phyloP scores from a whole-genome alignment of 73 alveolate genomes.

The Diophrys sp. region DNA sequence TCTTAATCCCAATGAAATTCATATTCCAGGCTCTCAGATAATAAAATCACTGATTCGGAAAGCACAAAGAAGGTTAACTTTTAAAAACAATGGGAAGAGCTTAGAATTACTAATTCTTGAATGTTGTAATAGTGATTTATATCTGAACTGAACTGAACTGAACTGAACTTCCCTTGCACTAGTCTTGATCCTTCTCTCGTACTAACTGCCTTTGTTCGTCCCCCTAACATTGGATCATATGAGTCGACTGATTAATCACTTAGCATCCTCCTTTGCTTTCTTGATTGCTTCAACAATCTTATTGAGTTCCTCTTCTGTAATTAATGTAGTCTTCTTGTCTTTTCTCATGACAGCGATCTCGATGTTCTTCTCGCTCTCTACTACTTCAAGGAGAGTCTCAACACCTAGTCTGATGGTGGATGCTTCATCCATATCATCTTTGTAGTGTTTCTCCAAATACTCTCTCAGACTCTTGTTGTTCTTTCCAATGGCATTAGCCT shows the following conservation, averaged over 20 bases:
- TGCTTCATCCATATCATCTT: conserved; percentile 67
- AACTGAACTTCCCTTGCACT: not conserved
- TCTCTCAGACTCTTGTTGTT: conserved; percentile 85
- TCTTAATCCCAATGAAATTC: too few species aligned
- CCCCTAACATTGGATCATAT: not conserved
- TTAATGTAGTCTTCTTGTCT: conserved; percentile 39
- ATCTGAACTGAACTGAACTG: too few species aligned
- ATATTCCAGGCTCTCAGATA: too few species aligned
- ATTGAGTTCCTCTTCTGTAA: conserved; percentile 56
- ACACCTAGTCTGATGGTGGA: conserved; percentile 73
- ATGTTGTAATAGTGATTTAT: too few species aligned
- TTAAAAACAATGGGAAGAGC: too few species aligned
- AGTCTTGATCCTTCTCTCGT: not conserved
- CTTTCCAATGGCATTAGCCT: conserved; percentile 91
- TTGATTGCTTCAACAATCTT: conserved; percentile 55
- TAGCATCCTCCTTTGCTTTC: conserved; percentile 60
- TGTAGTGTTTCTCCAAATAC: conserved; percentile 81
- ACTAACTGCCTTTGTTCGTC: not conserved
- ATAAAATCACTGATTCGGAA: too few species aligned
- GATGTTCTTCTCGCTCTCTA: conserved; percentile 89
- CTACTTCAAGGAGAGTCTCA: conserved; percentile 86
- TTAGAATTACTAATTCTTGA: too few species aligned
- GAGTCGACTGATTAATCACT: too few species aligned
- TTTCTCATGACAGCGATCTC: conserved; percentile 85
- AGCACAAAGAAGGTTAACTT: too few species aligned